Evolutionary conservation across 1,139 yeast genomes (phyloP), one percentile per base, ranked within the genome.

Genomic region (Blastobotrys niveus): DNA sequence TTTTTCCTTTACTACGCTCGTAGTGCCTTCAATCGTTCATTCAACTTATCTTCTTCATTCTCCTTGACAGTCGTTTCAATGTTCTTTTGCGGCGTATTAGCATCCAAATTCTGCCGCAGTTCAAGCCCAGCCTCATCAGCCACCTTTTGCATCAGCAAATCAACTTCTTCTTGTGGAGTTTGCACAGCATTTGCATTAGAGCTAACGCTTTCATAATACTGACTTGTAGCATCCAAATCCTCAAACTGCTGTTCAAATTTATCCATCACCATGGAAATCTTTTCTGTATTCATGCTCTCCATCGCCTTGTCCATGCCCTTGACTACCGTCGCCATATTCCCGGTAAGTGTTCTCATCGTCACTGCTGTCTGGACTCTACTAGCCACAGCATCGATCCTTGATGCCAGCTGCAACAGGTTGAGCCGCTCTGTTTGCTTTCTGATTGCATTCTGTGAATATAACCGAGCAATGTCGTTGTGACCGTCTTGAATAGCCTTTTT

Each of bases 111-210:
- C 54, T 89, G 97, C 58, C 82, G 82, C 72, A 91, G 73, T 62
- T 93, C 98, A 40, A 93, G 71, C 2, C 98, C 98, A 1, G 96
- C 96, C 63, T 91, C 98, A 62, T 93, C 99, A 0, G 98, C 98
- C 27, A 93, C 91, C 64, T 86, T 89, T 59, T 75, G 88, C 85
- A 93, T 77, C 59, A 93, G 71, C 49, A 83, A 77, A 63, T 91
- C 97, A 25, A 93, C 98, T 55, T 89, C 95, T 48, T 91, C 98
- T 61, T 88, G 96, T 9, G 97, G 98, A 4, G 94, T 86, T 22
- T 83, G 76, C 50, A 85, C 74, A 0, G 96, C 96, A 58, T 85
- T 87, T 38, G 94, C 88, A 49, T 81, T 85, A 50, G 82, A 82
- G 5, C 97, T 88, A 45, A 94, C 91, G 39, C 80, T 77, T 62